Base-by-base conservation (phyloP, 768 basidiomycete genomes). In the Mrakia frigida region DNA sequence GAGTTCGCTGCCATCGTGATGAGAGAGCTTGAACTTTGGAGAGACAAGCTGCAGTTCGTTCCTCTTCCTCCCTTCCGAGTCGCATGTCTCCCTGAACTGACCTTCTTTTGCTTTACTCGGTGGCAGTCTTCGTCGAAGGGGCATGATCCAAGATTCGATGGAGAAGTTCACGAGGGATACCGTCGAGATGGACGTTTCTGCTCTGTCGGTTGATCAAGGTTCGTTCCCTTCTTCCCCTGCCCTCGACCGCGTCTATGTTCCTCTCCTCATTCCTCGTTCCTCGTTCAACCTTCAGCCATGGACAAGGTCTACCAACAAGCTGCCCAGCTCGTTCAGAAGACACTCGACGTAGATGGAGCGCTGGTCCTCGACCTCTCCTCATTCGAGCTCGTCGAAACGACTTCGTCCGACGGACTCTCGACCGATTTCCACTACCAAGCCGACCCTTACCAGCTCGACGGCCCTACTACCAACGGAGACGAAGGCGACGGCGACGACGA, bases 91-190 rank as follows among this genome's bases (percentile, higher is more conserved):
- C 4, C 5, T 14, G 6, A 35, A 31, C 63, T 65, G 63, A 65
- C 33, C 63, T 65, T 3, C 63, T 33, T 21, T 33, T 35, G 6
- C 35, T 68, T 37, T 25, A 1, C 35, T 39, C 18, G 2, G n/a
- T n/a, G n/a, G 0, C 25, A 68, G 65, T 84, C 85, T 96, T 23
- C 88, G 93, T 50, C 91, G 95, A 79, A 88, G 94, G 65, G 94
- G 95, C 80, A 89, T 90, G 63, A 96, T 97, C 41, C 95, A 98
- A 80, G 92, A 86, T 77, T 96, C 95, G 89, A 96, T 98, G 94
- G 94, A 98, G 82, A 89, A 92, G 79, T 97, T 98, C 82, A 95
- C 92, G 71, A 89, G 95, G 31, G 94, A 98, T 83, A 95, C 93
- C 80, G 87, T 98, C 35, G 94, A 96, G 82, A 91, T 94, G 79